Evolutionary conservation across 2,329 filamentous ascomycete genomes (phyloP).

Genomic region (Hymenoscyphus fraxineus): DNA sequence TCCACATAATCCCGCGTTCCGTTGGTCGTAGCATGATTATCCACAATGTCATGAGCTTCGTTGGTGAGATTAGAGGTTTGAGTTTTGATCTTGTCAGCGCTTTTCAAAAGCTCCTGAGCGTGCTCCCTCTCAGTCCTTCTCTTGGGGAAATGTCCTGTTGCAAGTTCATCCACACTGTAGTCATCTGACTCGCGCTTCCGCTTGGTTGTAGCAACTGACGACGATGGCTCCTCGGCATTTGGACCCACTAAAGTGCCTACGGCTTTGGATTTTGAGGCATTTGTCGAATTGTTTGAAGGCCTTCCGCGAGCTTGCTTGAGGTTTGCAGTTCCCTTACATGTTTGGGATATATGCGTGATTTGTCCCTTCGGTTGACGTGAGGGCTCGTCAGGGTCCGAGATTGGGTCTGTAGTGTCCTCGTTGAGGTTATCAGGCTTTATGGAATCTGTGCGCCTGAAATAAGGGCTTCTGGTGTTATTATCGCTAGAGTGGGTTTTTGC

Average conservation of each 20-base stretch:
- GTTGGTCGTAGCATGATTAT: not conserved
- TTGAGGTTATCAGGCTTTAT: not conserved
- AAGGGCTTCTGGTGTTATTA: not conserved
- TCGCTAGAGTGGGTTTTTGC: not conserved
- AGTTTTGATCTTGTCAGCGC: too few species aligned
- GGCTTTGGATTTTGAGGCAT: not conserved
- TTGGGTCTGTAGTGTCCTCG: slow-evolving; percentile 13
- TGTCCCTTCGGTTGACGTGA: not conserved
- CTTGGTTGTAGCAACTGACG: not conserved
- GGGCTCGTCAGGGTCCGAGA: slow-evolving; percentile 10
- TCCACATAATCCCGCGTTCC: not conserved
- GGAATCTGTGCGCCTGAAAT: not conserved
- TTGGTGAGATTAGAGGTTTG: too few species aligned
- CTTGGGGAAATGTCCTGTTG: not conserved
- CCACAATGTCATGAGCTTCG: too few species aligned
- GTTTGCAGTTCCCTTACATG: not conserved
- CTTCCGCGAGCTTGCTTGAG: not conserved
- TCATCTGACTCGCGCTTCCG: not conserved
- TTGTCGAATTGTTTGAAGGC: not conserved
- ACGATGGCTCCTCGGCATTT: not conserved
- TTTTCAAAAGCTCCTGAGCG: not conserved
- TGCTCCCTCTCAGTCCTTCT: not conserved
- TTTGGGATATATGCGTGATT: not conserved
- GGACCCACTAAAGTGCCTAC: not conserved
- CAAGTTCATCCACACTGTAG: not conserved